A percentile compares a stretch with the other conserved stretches of the same genome.
Evolutionary conservation across 176 grass and related monocot genomes (phyloP).

Genomic region (Carex cristatella): DNA sequence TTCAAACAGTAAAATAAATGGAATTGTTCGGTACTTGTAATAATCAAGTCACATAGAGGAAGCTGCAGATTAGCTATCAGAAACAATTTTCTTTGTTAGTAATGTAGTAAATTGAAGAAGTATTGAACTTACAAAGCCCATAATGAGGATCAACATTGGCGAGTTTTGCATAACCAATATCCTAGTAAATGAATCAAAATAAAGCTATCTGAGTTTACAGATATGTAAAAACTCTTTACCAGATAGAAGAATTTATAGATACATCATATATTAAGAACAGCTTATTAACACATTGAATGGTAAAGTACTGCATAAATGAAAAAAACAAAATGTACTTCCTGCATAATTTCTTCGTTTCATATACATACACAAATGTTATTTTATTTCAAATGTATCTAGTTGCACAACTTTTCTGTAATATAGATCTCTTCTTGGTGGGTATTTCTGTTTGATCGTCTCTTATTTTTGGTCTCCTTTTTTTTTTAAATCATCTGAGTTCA

Average conservation of each 20-base stretch:
- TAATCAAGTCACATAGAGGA: not conserved
- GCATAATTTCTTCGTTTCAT: not conserved
- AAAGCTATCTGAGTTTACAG: not conserved
- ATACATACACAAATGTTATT: not conserved
- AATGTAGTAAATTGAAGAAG: not conserved
- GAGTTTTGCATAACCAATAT: constrained; percentile 85
- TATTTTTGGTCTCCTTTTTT: too few species aligned
- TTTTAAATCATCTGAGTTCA: too few species aligned
- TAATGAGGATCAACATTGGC: constrained; percentile 44
- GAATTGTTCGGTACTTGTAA: not conserved
- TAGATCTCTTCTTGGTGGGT: not conserved
- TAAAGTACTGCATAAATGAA: not conserved
- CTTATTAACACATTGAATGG: too few species aligned
- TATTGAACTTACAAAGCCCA: constrained; percentile 68
- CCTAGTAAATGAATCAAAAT: constrained; percentile 27
- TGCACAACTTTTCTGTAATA: not conserved
- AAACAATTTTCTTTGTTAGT: not conserved
- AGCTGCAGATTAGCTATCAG: not conserved
- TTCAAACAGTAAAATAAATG: not conserved
- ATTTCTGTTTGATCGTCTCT: too few species aligned
- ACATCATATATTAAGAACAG: too few species aligned
- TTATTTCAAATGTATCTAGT: not conserved
- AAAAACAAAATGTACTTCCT: not conserved
- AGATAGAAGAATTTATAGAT: not conserved
- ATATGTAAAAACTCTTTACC: not conserved